Percentiles rank a stretch among this genome's conserved stretches.
Evolutionary conservation across 768 basidiomycete species (phyloP).

Genomic region (Russula earlei): DNA sequence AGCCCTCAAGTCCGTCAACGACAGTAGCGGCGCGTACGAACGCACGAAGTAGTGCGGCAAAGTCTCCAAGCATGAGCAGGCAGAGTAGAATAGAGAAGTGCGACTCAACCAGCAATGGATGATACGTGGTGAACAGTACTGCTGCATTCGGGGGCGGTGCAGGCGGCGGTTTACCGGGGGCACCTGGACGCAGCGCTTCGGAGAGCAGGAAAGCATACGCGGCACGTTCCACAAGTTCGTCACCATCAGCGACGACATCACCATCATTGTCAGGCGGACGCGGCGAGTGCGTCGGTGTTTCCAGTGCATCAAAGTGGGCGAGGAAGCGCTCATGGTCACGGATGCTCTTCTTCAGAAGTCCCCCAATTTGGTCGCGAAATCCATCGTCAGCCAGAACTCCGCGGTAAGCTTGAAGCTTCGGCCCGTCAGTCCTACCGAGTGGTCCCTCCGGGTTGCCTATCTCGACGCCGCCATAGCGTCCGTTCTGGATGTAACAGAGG

Average conservation of each 20-base stretch:
- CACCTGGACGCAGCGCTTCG: conserved; percentile 58
- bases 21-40: conserved; percentile 59
- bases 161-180: conserved; percentile 30
- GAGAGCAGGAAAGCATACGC: conserved; percentile 62
- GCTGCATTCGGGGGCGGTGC: conserved; percentile 35
- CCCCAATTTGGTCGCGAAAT: conserved; percentile 52
- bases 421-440: conserved; percentile 46
- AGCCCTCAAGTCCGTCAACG: conserved; percentile 78
- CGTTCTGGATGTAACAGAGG: conserved; percentile 64
- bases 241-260: conserved; percentile 14
- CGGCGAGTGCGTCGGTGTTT: conserved; percentile 29
- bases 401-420: conserved; percentile 57
- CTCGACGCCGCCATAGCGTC: conserved; percentile 78
- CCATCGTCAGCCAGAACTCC: conserved; percentile 41
- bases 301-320: conserved; percentile 71
- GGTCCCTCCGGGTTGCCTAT: conserved; percentile 76
- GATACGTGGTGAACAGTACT: conserved; percentile 78
- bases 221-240: conserved; percentile 42
- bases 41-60: conserved; percentile 47
- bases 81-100: conserved; percentile 74
- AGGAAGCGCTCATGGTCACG: conserved; percentile 83
- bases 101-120: conserved; percentile 81
- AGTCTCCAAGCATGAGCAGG: conserved; percentile 70
- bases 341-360: conserved; percentile 61
- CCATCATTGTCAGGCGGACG: background rate